Percentiles rank a stretch among this genome's conserved stretches.
Evolutionary conservation across 495 filamentous ascomycete species (phyloP).

Genomic region (Xylaria curta): DNA sequence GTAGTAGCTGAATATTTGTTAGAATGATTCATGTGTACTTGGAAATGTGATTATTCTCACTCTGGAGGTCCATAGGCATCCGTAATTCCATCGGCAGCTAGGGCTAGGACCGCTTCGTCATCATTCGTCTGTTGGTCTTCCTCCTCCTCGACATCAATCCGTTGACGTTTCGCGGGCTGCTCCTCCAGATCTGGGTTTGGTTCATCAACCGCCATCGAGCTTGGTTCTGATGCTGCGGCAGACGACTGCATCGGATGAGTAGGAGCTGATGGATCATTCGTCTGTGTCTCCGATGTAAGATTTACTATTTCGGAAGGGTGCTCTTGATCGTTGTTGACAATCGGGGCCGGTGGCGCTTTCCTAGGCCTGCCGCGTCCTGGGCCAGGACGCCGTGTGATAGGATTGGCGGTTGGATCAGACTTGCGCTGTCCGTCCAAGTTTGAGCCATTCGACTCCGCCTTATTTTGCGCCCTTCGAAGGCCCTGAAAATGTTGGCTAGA

Average conservation of each 20-base stretch:
- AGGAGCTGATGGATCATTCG: constrained; percentile 26
- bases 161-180: constrained; percentile 46
- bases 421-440: constrained; percentile 36
- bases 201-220: constrained; percentile 33
- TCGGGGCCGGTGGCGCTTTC: constrained; percentile 40
- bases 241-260: constrained; percentile 25
- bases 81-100: constrained; percentile 47
- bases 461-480: constrained; percentile 53
- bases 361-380: constrained; percentile 55
- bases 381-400: constrained; percentile 57
- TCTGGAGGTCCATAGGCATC: constrained; percentile 44
- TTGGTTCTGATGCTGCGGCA: constrained; percentile 25
- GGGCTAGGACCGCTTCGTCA: constrained; percentile 50
- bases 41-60: constrained; percentile 36
- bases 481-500: constrained; percentile 60
- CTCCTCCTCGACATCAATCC: constrained; percentile 35
- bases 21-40: constrained; percentile 14
- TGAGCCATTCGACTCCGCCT: constrained; percentile 43
- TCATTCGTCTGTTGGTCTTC: constrained; percentile 32
- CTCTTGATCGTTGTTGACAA: constrained; percentile 17
- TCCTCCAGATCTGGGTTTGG: constrained; percentile 35
- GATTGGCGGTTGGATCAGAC: constrained; percentile 52
- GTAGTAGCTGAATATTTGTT: constrained; percentile 38
- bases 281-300: constrained; percentile 22
- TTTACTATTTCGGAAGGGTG: constrained; percentile 17